Evolutionary conservation across 2,329 filamentous ascomycete species (phyloP).

Genomic region (Hortaea werneckii): DNA sequence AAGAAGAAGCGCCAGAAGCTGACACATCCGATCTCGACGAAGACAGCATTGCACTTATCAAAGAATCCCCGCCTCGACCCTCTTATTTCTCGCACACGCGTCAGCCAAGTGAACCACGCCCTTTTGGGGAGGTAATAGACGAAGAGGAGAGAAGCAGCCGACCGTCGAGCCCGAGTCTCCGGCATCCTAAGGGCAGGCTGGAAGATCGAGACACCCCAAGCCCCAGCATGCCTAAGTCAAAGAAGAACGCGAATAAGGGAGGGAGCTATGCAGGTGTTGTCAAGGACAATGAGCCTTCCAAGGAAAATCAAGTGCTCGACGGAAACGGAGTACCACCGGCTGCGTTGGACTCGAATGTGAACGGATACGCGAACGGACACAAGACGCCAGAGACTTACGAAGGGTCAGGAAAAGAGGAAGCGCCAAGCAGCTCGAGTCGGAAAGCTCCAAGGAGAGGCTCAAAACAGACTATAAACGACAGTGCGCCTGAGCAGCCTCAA

Average conservation of each 20-base stretch:
- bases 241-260: not conserved
- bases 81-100: constrained; percentile 5
- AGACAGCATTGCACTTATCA: constrained; percentile 22
- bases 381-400: constrained; percentile 16
- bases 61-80: constrained; percentile 24
- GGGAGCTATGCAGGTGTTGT: constrained; percentile 16
- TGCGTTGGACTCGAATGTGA: not conserved
- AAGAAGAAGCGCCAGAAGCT: constrained; percentile 20
- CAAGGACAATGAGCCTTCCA: constrained; percentile 10
- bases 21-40: constrained; percentile 8
- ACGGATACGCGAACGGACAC: not conserved
- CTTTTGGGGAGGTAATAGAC: constrained; percentile 26
- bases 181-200: constrained; percentile 19
- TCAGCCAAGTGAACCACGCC: constrained; percentile 21
- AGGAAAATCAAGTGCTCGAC: constrained; percentile 9
- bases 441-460: constrained; percentile 20
- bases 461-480: constrained; percentile 14
- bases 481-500: constrained; percentile 1
- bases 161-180: constrained; percentile 20
- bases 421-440: constrained; percentile 17
- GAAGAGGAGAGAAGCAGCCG: constrained; percentile 17
- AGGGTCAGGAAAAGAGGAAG: constrained; percentile 20
- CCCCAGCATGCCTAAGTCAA: not conserved
- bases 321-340: constrained; percentile 9
- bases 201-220: constrained; percentile 11